phyloP scores from a whole-genome alignment of 2,329 filamentous ascomycete genomes.

The Fusarium humuli region DNA sequence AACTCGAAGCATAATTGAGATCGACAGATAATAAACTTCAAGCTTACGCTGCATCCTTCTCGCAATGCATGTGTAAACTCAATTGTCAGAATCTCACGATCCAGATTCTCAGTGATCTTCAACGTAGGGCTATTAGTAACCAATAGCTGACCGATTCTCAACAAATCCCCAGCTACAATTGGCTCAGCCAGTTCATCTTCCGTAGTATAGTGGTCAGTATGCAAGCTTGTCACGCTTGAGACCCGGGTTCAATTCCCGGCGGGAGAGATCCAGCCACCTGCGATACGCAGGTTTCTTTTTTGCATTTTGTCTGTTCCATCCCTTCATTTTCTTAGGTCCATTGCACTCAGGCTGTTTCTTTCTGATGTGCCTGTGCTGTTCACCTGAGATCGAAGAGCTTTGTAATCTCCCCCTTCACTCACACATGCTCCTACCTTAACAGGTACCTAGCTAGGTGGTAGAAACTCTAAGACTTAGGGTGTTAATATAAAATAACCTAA shows the following conservation, averaged over 20 bases:
- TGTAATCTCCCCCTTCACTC: not conserved
- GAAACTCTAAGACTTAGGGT: not conserved
- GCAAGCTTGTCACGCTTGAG: no score
- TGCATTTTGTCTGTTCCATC: no score
- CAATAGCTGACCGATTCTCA: not conserved
- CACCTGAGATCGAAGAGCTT: not conserved
- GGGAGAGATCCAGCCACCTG: not conserved
- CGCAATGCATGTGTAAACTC: not conserved
- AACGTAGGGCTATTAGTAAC: not conserved
- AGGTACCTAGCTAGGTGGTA: not conserved
- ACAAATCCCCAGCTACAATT: not conserved
- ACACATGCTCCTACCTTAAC: not conserved
- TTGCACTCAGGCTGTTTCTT: not conserved
- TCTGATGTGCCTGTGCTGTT: not conserved
- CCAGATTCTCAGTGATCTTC: not conserved
- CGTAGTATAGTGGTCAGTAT: not conserved
- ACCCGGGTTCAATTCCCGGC: no score
- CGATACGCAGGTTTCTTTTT: not conserved
- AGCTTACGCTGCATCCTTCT: not conserved
- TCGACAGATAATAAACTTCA: not conserved
- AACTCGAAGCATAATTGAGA: not conserved
- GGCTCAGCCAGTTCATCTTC: not conserved
- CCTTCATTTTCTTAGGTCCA: not conserved
- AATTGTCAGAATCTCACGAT: not conserved
- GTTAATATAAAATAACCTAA: not conserved